Evolutionary conservation across 2,329 filamentous ascomycete species (phyloP).

Genomic region (Phoma herbarum): DNA sequence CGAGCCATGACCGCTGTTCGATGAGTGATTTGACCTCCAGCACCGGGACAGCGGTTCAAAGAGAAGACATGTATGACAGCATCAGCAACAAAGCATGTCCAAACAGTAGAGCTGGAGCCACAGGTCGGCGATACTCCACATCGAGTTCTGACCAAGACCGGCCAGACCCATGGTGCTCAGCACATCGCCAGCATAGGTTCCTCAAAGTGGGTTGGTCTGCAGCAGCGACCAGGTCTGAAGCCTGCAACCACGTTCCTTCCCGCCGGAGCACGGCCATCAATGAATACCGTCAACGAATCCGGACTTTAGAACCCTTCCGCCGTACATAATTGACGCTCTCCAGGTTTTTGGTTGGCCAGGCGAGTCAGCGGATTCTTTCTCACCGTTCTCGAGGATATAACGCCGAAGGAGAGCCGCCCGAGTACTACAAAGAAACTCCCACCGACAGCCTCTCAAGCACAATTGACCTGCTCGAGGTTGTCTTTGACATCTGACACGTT

Average conservation of each 20-base stretch:
- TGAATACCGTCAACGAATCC: constrained; percentile 4
- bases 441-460: neutral
- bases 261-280: constrained; percentile 12
- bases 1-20: neutral
- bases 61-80: neutral
- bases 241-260: constrained; percentile 22
- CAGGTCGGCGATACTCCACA: neutral
- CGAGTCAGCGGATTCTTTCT: constrained; percentile 7
- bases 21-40: too few species aligned
- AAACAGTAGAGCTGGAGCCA: neutral
- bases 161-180: constrained; percentile 11
- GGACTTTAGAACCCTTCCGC: constrained; percentile 3
- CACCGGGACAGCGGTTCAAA: constrained; percentile 7
- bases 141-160: neutral
- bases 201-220: constrained; percentile 6
- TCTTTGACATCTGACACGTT: constrained; percentile 7
- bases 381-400: neutral
- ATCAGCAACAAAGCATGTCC: neutral
- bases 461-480: neutral
- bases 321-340: constrained; percentile 1
- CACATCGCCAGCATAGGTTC: neutral
- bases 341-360: neutral
- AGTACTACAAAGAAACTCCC: neutral
- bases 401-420: neutral
- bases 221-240: constrained; percentile 15